These are phyloP conservation scores for Posidonia australis DNA, from an alignment of 106 monocot genomes.

Conservation along the genomic window DNA sequence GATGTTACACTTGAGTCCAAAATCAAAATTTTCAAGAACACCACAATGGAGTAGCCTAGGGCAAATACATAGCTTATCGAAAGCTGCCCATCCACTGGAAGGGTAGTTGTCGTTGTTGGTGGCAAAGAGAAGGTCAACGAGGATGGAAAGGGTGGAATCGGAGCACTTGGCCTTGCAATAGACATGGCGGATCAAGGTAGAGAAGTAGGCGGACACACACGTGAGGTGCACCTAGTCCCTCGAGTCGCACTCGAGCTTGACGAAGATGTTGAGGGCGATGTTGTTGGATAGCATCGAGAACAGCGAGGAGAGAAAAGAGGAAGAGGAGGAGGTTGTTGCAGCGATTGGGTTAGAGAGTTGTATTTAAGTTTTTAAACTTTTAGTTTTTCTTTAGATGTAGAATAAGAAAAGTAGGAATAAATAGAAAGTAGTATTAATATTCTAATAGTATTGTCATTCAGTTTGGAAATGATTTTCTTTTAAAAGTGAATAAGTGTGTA, in stretches of 20 bases:
- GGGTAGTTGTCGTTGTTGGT: background rate
- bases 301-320: too few relatives aligned
- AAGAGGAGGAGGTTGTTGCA: background rate
- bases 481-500: too few relatives aligned
- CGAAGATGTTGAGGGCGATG: constrained; percentile 54
- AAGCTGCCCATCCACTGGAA: constrained; percentile 36
- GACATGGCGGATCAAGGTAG: constrained; percentile 34
- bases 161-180: constrained; percentile 39
- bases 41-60: constrained; percentile 75
- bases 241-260: constrained; percentile 60
- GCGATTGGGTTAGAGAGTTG: too few relatives aligned
- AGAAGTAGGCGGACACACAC: constrained; percentile 53
- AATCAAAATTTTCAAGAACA: constrained; percentile 64
- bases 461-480: too few relatives aligned
- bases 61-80: constrained; percentile 83
- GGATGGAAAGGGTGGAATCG: constrained; percentile 23
- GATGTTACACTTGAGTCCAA: constrained; percentile 81
- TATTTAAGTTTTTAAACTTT: too few relatives aligned
- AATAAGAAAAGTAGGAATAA: too few relatives aligned
- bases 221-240: constrained; percentile 63
- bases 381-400: too few relatives aligned
- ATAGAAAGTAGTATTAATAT: too few relatives aligned
- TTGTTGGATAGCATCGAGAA: constrained; percentile 55
- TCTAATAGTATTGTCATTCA: too few relatives aligned
- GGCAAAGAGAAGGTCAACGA: constrained; percentile 9